A percentile compares a stretch with the other conserved stretches of the same genome.
Evolutionary conservation across 495 filamentous ascomycete species (phyloP).

Genomic region (Geopyxis carbonaria): DNA sequence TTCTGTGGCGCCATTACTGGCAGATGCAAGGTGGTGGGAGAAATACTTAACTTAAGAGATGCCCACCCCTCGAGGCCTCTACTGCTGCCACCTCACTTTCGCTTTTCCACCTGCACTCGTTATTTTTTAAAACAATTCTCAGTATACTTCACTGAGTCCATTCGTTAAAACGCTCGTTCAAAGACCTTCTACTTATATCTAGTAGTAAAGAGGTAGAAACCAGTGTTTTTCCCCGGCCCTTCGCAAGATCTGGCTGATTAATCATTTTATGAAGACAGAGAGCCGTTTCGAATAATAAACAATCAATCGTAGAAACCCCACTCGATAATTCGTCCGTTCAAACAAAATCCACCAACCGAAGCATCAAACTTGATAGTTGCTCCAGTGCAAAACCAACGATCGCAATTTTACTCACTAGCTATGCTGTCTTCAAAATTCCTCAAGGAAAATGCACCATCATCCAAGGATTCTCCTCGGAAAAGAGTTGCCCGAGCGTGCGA

Average conservation of each 20-base stretch:
- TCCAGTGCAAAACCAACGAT: not conserved
- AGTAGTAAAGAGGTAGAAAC: not conserved
- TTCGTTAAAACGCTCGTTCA: not conserved
- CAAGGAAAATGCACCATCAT: constrained; percentile 3
- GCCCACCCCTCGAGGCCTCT: too few species aligned
- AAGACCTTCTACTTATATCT: not conserved
- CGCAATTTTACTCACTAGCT: not conserved
- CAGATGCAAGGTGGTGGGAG: too few species aligned
- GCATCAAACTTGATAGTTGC: not conserved
- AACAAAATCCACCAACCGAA: not conserved
- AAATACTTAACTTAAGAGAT: too few species aligned
- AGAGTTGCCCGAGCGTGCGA: constrained; percentile 48
- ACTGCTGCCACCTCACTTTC: too few species aligned
- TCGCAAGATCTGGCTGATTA: too few species aligned
- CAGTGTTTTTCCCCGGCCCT: not conserved
- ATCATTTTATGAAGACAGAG: too few species aligned
- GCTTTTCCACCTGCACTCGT: too few species aligned
- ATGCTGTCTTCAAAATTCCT: not conserved
- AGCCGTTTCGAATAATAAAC: too few species aligned
- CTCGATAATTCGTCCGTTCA: not conserved
- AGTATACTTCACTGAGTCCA: not conserved
- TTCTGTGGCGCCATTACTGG: too few species aligned
- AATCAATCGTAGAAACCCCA: not conserved
- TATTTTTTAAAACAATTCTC: not conserved
- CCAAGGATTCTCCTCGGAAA: constrained; percentile 30